Conservation (phyloP, 176 grass and related monocot genomes). For the Paspalum notatum region DNA sequence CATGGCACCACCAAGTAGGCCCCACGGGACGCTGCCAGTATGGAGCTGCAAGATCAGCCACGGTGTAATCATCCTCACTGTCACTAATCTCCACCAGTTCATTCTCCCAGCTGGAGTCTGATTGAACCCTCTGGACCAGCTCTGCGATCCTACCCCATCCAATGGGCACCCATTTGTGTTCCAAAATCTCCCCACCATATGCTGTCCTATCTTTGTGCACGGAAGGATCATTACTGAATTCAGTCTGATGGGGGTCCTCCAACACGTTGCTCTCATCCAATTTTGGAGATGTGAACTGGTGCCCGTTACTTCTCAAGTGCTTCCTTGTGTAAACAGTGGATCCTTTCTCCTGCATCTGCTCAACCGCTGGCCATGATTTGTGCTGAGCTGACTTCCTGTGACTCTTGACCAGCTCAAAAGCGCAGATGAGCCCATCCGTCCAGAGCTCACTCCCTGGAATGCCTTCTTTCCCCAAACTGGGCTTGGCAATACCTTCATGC, state of each 20-base stretch:
- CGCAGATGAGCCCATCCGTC: conserved; percentile 84
- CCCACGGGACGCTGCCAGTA: conserved; percentile 87
- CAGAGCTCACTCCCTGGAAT: conserved; percentile 70
- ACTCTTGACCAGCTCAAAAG: conserved; percentile 77
- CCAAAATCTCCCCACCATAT: conserved; percentile 37
- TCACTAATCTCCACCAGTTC: conserved; percentile 59
- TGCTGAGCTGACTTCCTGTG: conserved; percentile 34
- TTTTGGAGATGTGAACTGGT: background rate
- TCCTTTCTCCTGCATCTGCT: conserved; percentile 22
- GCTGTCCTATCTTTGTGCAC: conserved; percentile 39
- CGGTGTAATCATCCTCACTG: conserved; percentile 84
- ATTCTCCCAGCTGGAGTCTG: conserved; percentile 76
- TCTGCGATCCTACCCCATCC: conserved; percentile 88
- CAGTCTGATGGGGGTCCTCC: conserved; percentile 30
- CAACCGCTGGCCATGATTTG: conserved; percentile 40
- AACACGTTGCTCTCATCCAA: conserved; percentile 30
- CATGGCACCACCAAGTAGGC: conserved; percentile 98
- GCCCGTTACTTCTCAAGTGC: conserved; percentile 24
- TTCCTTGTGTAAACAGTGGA: conserved; percentile 26
- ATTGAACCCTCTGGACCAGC: conserved; percentile 76
- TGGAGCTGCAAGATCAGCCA: conserved; percentile 88
- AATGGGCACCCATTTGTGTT: conserved; percentile 84
- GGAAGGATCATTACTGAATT: conserved; percentile 29
- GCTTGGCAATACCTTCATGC: conserved; percentile 51
- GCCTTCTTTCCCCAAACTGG: conserved; percentile 49